These are phyloP conservation scores for Boletus patriciae DNA, from an alignment of 768 basidiomycete genomes.

Conservation along the genomic window DNA sequence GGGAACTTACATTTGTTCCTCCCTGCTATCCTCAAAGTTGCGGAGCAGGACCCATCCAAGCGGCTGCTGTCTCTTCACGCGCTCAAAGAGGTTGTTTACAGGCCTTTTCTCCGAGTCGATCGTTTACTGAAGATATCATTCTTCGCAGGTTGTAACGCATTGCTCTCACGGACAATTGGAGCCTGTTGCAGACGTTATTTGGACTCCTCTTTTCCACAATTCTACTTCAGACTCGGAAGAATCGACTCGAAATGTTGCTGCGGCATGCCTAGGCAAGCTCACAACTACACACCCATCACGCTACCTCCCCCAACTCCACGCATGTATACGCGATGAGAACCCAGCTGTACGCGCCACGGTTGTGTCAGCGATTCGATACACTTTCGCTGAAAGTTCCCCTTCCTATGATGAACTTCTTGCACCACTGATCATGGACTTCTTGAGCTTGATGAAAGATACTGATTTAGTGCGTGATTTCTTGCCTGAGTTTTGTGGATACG, in stretches of 20 bases:
- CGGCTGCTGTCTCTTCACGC: conserved; percentile 87
- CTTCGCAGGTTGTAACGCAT: conserved; percentile 80
- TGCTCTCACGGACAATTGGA: conserved; percentile 84
- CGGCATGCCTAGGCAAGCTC: conserved; percentile 94
- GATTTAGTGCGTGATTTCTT: conserved; percentile 64
- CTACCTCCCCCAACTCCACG: conserved; percentile 92
- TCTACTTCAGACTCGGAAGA: conserved; percentile 84
- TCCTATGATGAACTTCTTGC: conserved; percentile 90
- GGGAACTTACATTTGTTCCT: conserved; percentile 89
- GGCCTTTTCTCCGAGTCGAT: not conserved
- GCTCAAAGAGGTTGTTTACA: conserved; percentile 73
- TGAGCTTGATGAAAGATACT: conserved; percentile 83
- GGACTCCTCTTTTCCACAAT: conserved; percentile 90
- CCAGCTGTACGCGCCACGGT: conserved; percentile 82
- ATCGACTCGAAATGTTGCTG: conserved; percentile 89
- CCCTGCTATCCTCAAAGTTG: conserved; percentile 76
- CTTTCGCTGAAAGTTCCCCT: conserved; percentile 82
- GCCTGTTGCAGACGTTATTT: conserved; percentile 82
- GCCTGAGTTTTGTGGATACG: not conserved
- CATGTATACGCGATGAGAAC: conserved; percentile 65
- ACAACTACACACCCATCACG: conserved; percentile 88
- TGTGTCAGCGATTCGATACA: conserved; percentile 87
- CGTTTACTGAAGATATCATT: not conserved
- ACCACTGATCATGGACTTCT: conserved; percentile 85
- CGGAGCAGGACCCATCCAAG: conserved; percentile 73